Conservation (phyloP, 1,284 basidiomycete species). For the Agaricales sp. region DNA sequence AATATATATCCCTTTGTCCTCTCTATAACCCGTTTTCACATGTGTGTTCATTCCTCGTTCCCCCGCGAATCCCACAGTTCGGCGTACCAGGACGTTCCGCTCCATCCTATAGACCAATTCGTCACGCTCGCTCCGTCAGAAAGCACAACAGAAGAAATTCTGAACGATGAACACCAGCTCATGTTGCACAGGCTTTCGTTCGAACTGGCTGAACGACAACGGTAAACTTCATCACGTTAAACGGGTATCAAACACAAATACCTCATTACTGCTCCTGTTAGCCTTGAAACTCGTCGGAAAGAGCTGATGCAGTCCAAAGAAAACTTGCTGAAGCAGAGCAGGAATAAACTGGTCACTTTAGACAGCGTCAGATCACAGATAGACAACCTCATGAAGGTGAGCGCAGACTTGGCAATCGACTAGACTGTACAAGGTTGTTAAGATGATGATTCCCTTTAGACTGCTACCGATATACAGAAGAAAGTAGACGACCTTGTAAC, state of each 20-base stretch:
- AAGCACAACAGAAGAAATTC: constrained; percentile 45
- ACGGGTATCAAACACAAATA: no score
- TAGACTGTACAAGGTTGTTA: constrained; percentile 5
- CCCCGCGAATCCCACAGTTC: constrained; percentile 36
- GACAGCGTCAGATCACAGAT: constrained; percentile 67
- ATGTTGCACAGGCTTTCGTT: constrained; percentile 77
- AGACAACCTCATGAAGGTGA: constrained; percentile 62
- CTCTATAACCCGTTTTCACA: constrained; percentile 4
- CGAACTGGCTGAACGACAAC: constrained; percentile 71
- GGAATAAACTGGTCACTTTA: constrained; percentile 50
- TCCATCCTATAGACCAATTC: constrained; percentile 61
- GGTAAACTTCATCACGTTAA: constrained; percentile 31
- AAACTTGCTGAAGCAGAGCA: constrained; percentile 64
- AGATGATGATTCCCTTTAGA: constrained; percentile 26
- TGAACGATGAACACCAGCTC: constrained; percentile 62
- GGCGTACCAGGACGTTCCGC: constrained; percentile 70
- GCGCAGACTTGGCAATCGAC: constrained; percentile 8
- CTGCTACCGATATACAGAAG: constrained; percentile 60
- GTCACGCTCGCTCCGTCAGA: constrained; percentile 53
- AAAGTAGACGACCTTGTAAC: constrained; percentile 61
- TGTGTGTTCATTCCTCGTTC: not conserved
- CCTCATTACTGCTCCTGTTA: constrained; percentile 18
- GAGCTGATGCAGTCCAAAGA: constrained; percentile 59
- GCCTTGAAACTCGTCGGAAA: constrained; percentile 56
- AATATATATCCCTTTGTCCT: constrained; percentile 11